Evolutionary conservation across 139 green algal species (phyloP).

Genomic region (Marvania coccoides): DNA sequence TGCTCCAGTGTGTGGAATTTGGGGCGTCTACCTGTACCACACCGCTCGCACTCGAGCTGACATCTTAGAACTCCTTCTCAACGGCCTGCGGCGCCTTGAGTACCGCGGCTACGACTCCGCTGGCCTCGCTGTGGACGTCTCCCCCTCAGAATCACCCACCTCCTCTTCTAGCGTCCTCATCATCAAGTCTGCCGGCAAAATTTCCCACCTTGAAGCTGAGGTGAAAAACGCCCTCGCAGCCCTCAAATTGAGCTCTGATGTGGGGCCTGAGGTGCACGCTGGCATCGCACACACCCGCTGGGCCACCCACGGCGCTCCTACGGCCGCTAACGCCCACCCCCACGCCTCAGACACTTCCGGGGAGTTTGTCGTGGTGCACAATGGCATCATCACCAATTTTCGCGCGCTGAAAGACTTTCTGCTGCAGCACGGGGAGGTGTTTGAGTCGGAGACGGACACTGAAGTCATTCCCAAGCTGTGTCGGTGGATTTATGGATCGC

Average conservation of each 20-base stretch:
- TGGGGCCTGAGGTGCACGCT: conserved; percentile 49
- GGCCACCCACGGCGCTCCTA: conserved; percentile 91
- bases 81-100: conserved; percentile 85
- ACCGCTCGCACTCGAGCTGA: conserved; percentile 42
- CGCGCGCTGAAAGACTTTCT: conserved; percentile 81
- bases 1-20: conserved; percentile 85
- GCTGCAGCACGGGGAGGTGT: conserved; percentile 78
- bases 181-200: conserved; percentile 85
- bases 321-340: conserved; percentile 83
- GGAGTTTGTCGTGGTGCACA: conserved; percentile 98
- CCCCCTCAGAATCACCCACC: background rate
- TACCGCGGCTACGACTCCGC: conserved; percentile 97
- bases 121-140: conserved; percentile 78
- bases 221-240: background rate
- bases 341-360: conserved; percentile 50
- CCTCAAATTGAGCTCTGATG: background rate
- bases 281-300: conserved; percentile 97
- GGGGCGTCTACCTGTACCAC: conserved; percentile 90
- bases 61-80: conserved; percentile 82
- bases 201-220: conserved; percentile 65
- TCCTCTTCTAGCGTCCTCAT: conserved; percentile 24
- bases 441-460: conserved; percentile 96
- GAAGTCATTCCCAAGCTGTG: conserved; percentile 99
- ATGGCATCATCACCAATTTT: conserved; percentile 99
- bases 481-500: conserved; percentile 79